Evolutionary conservation across 2,329 filamentous ascomycete species (phyloP).

Genomic region (Parafenestella ontariensis): DNA sequence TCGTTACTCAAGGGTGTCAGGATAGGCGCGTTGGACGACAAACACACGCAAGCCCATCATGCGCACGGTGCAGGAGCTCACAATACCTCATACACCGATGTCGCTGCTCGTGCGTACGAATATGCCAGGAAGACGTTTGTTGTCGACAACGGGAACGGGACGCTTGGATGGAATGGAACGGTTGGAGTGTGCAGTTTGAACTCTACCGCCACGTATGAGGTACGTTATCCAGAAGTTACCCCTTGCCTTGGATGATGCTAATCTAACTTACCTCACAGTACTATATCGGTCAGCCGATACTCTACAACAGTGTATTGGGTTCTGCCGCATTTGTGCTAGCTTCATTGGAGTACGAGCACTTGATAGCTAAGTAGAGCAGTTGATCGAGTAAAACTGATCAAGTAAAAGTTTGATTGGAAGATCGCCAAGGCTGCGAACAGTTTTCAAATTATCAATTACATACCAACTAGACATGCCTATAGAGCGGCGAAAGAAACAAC

Average conservation of each 20-base stretch:
- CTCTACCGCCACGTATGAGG: constrained; percentile 30
- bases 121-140: constrained; percentile 30
- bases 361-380: neutral
- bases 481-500: neutral
- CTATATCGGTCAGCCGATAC: constrained; percentile 51
- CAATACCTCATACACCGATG: constrained; percentile 13
- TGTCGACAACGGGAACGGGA: constrained; percentile 23
- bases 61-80: neutral
- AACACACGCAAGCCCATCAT: neutral
- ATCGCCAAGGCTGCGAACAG: neutral
- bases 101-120: constrained; percentile 50
- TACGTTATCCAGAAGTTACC: constrained; percentile 12
- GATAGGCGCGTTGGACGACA: constrained; percentile 35
- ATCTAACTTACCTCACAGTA: constrained; percentile 37
- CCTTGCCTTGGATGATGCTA: neutral
- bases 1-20: constrained; percentile 58
- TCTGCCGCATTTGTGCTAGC: constrained; percentile 35
- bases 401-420: neutral
- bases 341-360: constrained; percentile 28
- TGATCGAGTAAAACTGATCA: neutral
- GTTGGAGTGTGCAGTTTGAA: constrained; percentile 37
- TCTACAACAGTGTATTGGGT: constrained; percentile 28
- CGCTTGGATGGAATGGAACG: constrained; percentile 43
- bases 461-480: neutral
- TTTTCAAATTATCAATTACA: constrained; percentile 3